Conservation (phyloP, 2,329 filamentous ascomycete genomes). For the Lachnellula suecica region DNA sequence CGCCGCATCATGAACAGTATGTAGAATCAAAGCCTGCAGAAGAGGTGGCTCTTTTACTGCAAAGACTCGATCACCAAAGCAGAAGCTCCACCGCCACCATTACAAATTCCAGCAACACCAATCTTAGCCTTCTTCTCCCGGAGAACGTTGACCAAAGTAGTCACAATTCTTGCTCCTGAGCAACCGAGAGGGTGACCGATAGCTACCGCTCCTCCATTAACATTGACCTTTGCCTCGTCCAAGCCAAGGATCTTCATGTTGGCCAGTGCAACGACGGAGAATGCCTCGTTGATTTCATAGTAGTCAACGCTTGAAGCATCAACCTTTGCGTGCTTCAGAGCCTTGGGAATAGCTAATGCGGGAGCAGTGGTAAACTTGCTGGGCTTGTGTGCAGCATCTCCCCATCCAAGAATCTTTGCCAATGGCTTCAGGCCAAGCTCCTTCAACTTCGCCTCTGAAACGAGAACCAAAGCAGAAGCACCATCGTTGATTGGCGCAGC, state of each 20-base stretch:
- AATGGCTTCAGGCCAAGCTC: slow-evolving; percentile 88
- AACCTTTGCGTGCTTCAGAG: slow-evolving; percentile 89
- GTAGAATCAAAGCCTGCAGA: background rate
- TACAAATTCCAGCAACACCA: slow-evolving; percentile 93
- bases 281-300: slow-evolving; percentile 99
- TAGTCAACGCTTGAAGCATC: slow-evolving; percentile 77
- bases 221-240: slow-evolving; percentile 83
- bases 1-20: background rate
- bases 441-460: slow-evolving; percentile 92
- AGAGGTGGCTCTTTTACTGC: slow-evolving; percentile 22
- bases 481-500: slow-evolving; percentile 96
- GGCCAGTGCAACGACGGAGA: slow-evolving; percentile 92
- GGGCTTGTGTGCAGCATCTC: slow-evolving; percentile 85
- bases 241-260: slow-evolving; percentile 91
- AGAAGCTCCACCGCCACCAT: slow-evolving; percentile 93
- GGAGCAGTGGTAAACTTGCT: slow-evolving; percentile 96
- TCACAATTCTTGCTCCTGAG: slow-evolving; percentile 89
- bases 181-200: slow-evolving; percentile 93
- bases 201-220: slow-evolving; percentile 92
- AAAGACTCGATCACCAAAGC: slow-evolving; percentile 80
- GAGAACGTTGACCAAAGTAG: slow-evolving; percentile 85
- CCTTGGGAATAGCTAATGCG: slow-evolving; percentile 93
- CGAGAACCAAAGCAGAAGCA: slow-evolving; percentile 86
- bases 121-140: slow-evolving; percentile 91
- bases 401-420: slow-evolving; percentile 97